A percentile compares a stretch with the other conserved stretches of the same genome.
These are phyloP conservation scores for Tripterygium wilfordii DNA, from an alignment of 177 flowering plant species.

Conservation along the genomic window DNA sequence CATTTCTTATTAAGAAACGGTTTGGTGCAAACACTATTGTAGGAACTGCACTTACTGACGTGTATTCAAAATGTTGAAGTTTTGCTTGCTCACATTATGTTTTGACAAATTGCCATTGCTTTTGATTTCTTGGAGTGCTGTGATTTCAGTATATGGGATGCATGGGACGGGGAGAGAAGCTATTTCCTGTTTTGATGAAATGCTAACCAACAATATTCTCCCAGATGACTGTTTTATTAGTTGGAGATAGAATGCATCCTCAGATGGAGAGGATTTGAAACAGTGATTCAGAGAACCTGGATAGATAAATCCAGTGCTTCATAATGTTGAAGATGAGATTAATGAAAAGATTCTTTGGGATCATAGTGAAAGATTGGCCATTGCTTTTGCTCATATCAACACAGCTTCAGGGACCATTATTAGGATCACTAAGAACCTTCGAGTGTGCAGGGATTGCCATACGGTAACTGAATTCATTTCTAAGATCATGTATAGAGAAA, in stretches of 20 bases:
- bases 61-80: slow-evolving; percentile 72
- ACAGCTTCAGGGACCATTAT: slow-evolving; percentile 26
- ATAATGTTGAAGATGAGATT: slow-evolving; percentile 36
- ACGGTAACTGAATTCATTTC: slow-evolving; percentile 35
- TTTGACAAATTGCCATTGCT: slow-evolving; percentile 29
- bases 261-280: slow-evolving; percentile 30
- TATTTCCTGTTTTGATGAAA: slow-evolving; percentile 24
- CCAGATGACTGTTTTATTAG: slow-evolving; percentile 47
- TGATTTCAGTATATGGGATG: slow-evolving; percentile 43
- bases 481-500: slow-evolving; percentile 30
- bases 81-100: slow-evolving; percentile 25
- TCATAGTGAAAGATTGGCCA: slow-evolving; percentile 47
- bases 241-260: slow-evolving; percentile 38
- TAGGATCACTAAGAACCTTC: slow-evolving; percentile 44
- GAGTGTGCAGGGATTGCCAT: slow-evolving; percentile 46
- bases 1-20: slow-evolving; percentile 23
- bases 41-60: slow-evolving; percentile 44
- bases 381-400: slow-evolving; percentile 39
- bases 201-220: slow-evolving; percentile 19
- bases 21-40: slow-evolving; percentile 25
- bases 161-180: slow-evolving; percentile 50
- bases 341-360: slow-evolving; percentile 48
- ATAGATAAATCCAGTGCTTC: slow-evolving; percentile 34
- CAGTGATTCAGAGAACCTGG: slow-evolving; percentile 27
- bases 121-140: slow-evolving; percentile 52